These are phyloP conservation scores for Botrytis deweyae DNA, from an alignment of 2,329 filamentous ascomycete genomes.

Conservation along the genomic window DNA sequence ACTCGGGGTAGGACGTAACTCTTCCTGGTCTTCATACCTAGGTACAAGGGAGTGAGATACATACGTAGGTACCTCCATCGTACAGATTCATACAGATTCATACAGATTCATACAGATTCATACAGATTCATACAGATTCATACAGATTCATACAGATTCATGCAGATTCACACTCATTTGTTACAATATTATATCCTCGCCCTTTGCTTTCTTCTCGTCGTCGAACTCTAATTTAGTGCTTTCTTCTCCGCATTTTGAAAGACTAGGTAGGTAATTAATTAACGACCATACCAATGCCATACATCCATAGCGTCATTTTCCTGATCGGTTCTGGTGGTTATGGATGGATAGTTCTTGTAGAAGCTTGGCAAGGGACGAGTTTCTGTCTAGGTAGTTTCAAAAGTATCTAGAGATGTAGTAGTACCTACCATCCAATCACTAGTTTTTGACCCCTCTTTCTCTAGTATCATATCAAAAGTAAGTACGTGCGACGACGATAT, in stretches of 20 bases:
- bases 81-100: not conserved
- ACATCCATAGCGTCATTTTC: not conserved
- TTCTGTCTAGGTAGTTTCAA: not conserved
- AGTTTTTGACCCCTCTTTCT: not conserved
- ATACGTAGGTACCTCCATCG: not conserved
- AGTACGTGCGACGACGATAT: not conserved
- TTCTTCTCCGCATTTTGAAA: slow-evolving; percentile 16
- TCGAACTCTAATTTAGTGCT: not conserved
- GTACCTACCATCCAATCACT: not conserved
- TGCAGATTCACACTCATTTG: not conserved
- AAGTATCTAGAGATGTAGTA: not conserved
- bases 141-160: no score
- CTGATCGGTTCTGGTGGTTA: not conserved
- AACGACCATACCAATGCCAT: no score
- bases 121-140: no score
- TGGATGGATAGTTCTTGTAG: not conserved
- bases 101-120: no score
- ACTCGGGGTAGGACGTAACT: not conserved
- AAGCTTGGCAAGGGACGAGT: slow-evolving; percentile 1
- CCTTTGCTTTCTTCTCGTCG: not conserved
- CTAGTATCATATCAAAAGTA: not conserved
- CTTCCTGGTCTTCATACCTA: not conserved
- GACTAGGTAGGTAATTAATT: not conserved
- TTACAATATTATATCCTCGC: not conserved
- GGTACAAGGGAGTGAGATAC: not conserved